Evolutionary conservation across 805 yeast species (phyloP), one percentile per base, ranked within the genome.

Genomic region (Starmerella geochares): DNA sequence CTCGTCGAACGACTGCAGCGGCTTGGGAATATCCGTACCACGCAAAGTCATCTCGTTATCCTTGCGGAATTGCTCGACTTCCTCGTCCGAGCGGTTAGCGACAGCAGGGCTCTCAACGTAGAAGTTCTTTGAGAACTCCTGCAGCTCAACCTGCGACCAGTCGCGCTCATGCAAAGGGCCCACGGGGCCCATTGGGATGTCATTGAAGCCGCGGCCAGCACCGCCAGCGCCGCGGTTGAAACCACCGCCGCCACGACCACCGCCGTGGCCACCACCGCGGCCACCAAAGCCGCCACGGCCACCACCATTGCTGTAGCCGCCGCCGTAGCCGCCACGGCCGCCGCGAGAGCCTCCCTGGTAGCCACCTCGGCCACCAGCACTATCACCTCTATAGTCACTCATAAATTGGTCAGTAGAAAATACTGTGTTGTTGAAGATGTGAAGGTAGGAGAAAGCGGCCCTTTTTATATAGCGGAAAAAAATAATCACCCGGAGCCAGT

Each of bases 71-170:
- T 71, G 74, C 24, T 64, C 68, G 58, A 92, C 76, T 52, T 90
- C 96, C 32, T 67, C 74, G 1, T 81, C 87, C 39, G 83, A 65
- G 70, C 96, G 84, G 41, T 70, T 72, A 53, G 85, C 69, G 54
- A 92, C 97, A 48, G 68, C 68, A 52, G 85, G 84, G 65, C 83
- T 81, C 73, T 92, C 98, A 55, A 74, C 73, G 73, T 92, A 92
- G 66, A 92, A 92, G 70, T 92, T 86, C 74, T 92, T 92, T 70
- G 88, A 96, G 65, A 92, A 92, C 64, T 80, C 79, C 61, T 95
- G 94, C 64, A 92, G 72, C 36, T 78, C 67, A 53, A 76, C 81
- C 48, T 77, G 58, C 67, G 85, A 92, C 86, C 92, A 92, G 55
- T 83, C 78, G 61, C 88, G 96, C 57, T 79, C 77, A 56, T 73